Percentiles rank a stretch among this genome's conserved stretches.
These are phyloP conservation scores for Pyrenochaeta sp. DNA, from an alignment of 2,329 filamentous ascomycete genomes.

Conservation along the genomic window DNA sequence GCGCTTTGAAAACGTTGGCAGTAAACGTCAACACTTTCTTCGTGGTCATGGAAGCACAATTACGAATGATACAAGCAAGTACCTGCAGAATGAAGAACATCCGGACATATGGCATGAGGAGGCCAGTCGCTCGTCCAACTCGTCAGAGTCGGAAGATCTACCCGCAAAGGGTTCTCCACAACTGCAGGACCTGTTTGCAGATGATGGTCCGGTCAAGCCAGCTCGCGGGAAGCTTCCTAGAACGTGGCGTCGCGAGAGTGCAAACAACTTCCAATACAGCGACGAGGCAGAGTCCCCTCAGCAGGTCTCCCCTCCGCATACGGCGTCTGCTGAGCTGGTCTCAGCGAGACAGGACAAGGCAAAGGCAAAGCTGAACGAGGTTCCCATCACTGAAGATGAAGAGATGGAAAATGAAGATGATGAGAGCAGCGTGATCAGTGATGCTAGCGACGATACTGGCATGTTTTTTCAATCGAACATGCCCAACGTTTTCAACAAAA, in stretches of 20 bases:
- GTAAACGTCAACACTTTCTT: neutral
- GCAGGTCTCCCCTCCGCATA: conserved; percentile 9
- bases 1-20: neutral
- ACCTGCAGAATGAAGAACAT: conserved; percentile 25
- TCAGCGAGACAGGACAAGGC: conserved; percentile 14
- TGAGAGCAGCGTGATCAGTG: conserved; percentile 23
- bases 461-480: conserved; percentile 48
- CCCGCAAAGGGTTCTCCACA: conserved; percentile 23
- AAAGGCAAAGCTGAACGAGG: conserved; percentile 25
- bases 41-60: neutral
- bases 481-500: conserved; percentile 36
- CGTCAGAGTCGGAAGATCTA: conserved; percentile 27
- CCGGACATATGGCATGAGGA: conserved; percentile 60
- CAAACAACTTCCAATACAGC: conserved; percentile 48
- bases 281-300: conserved; percentile 46
- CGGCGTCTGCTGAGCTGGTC: conserved; percentile 8
- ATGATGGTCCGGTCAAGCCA: conserved; percentile 41
- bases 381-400: conserved; percentile 10
- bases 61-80: neutral
- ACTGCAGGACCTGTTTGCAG: conserved; percentile 46
- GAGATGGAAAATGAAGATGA: conserved; percentile 18
- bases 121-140: conserved; percentile 49
- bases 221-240: conserved; percentile 52
- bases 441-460: conserved; percentile 47
- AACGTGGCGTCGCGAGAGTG: conserved; percentile 54